Evolutionary conservation across 2,329 filamentous ascomycete genomes (phyloP), one percentile per base, ranked within the genome.

Genomic region (Sclerotinia glacialis): DNA sequence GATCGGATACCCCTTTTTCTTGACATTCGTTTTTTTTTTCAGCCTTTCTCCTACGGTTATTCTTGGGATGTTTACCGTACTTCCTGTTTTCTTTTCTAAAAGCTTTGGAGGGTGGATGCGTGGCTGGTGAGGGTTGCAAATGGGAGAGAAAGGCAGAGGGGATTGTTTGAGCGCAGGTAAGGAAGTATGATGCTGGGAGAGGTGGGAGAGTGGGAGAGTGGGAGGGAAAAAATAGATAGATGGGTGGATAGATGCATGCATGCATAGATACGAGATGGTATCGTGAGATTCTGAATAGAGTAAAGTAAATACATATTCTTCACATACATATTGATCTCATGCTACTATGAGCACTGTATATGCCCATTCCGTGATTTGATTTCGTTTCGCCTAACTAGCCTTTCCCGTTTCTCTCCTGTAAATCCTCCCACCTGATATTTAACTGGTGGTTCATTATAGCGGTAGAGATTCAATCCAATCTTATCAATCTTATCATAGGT

Each of bases 1-100:
- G 31, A 26, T 49, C 28, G 31, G 21, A 61, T 61, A 61, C 58
- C 58, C 44, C n/a, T 49, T 59, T 49, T 59, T 34, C 56, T 59
- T 47, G 56, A 47, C 26, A n/a, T 34, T 59, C 26, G 9, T 44
- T 60, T 34, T 47, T 60, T 34, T 47, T 37, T 49, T 26, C 8
- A 37, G 31, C n/a, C 37, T 14, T 16, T 40, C 16, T 12, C 14
- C 3, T 16, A 61, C 44, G 31, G 44, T n/a, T 47, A 34, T 31
- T n/a, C 12, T 16, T 6, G 40, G 56, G 42, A 59, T 50, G 31
- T 12, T 40, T 49, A 60, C 56, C 49, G 44, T 37, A 60, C 44
- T 26, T n/a, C 16, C n/a, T 61, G 21, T 49, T 61, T n/a, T 37
- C n/a, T n/a, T 26, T 49, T 40, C 14, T 61, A 61, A 60, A 49